A percentile compares a stretch with the other conserved stretches of the same genome.
Evolutionary conservation across 2,329 filamentous ascomycete species (phyloP).

Genomic region (Neonectria hederae): DNA sequence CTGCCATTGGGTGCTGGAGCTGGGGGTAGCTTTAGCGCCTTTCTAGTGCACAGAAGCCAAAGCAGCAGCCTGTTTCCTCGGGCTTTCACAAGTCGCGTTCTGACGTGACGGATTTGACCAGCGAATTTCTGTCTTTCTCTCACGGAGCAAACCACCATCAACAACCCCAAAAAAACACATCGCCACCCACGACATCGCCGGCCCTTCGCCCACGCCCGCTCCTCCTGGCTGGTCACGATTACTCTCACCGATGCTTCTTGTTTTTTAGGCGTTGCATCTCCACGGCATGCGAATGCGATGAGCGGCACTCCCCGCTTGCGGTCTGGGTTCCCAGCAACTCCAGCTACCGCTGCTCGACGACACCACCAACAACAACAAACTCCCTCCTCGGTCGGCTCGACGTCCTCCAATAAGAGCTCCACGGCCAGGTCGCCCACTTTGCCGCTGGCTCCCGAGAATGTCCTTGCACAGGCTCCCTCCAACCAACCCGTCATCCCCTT

Average conservation of each 20-base stretch:
- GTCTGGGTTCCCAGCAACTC: constrained; percentile 83
- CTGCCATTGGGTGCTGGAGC: constrained; percentile 6
- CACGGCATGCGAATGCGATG: constrained; percentile 81
- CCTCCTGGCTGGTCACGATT: constrained; percentile 18
- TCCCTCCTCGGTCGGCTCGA: constrained; percentile 44
- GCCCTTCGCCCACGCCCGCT: constrained; percentile 3
- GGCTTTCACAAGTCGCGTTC: constrained; percentile 45
- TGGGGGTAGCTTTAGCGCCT: constrained; percentile 20
- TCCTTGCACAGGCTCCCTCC: constrained; percentile 37
- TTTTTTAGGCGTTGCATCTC: constrained; percentile 32
- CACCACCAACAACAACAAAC: constrained; percentile 46
- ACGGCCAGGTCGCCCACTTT: constrained; percentile 49
- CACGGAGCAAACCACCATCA: constrained; percentile 35
- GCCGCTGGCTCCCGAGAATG: constrained; percentile 59
- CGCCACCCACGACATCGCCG: constrained; percentile 29
- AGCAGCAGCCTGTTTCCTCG: constrained; percentile 30
- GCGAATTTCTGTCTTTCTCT: constrained; percentile 40
- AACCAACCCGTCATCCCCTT: constrained; percentile 79
- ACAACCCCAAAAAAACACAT: constrained; percentile 26
- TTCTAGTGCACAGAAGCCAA: background rate
- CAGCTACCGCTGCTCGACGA: constrained; percentile 58
- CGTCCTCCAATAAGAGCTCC: constrained; percentile 44
- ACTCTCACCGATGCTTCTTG: constrained; percentile 30
- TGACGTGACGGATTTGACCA: constrained; percentile 49
- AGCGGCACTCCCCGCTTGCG: constrained; percentile 83